phyloP scores from a whole-genome alignment of 192 early-diverging fungal species.

The Phycomyces blakesleeanus region DNA sequence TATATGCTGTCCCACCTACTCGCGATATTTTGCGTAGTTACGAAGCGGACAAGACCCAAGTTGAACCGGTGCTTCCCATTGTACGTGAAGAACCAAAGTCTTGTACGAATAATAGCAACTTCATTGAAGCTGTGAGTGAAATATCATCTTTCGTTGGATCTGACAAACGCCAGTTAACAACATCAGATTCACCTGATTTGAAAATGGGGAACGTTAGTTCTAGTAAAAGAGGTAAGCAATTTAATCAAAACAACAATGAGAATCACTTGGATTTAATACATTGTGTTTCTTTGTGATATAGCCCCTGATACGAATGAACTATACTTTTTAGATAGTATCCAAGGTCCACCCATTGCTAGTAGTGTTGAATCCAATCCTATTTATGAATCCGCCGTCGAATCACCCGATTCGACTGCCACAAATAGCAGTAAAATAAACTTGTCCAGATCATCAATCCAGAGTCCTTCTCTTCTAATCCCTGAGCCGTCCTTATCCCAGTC shows the following conservation, averaged over 20 bases:
- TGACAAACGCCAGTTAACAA: too few species aligned
- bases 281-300: neutral
- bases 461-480: too few species aligned
- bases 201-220: too few species aligned
- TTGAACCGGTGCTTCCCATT: neutral
- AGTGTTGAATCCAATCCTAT: neutral
- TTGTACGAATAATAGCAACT: neutral
- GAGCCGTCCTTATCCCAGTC: too few species aligned
- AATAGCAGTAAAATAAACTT: neutral
- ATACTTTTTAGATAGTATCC: neutral
- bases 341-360: neutral
- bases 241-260: too few species aligned
- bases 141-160: neutral
- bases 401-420: neutral
- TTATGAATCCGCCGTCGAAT: neutral
- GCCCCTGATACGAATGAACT: neutral
- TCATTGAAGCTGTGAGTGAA: slow-evolving; percentile 12
- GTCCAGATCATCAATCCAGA: too few species aligned
- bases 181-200: too few species aligned
- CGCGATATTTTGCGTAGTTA: slow-evolving; percentile 5
- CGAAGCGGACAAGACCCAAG: slow-evolving; percentile 13
- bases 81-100: neutral
- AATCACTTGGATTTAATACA: too few species aligned
- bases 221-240: too few species aligned
- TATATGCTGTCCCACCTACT: slow-evolving; percentile 13